Conservation (phyloP, 2,329 filamentous ascomycete genomes). For the Penicillium hesseltinei region DNA sequence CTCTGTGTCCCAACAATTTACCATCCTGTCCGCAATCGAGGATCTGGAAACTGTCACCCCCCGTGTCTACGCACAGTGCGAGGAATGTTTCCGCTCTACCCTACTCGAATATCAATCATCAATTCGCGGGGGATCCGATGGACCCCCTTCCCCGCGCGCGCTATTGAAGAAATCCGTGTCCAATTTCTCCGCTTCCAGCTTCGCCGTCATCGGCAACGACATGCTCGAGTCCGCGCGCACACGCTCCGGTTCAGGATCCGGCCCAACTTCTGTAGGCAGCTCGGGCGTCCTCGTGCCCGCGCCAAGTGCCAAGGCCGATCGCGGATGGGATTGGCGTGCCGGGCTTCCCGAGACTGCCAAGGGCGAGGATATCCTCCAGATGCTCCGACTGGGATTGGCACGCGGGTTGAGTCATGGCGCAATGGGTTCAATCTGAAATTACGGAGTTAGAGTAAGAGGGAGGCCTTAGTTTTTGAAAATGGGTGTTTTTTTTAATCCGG, state of each 20-base stretch:
- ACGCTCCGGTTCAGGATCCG: constrained; percentile 35
- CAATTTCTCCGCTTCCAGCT: constrained; percentile 56
- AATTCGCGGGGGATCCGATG: constrained; percentile 37
- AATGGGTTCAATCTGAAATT: constrained; percentile 1
- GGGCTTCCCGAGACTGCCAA: constrained; percentile 57
- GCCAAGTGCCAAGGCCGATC: constrained; percentile 36
- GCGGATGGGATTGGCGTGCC: constrained; percentile 72
- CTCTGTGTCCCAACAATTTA: constrained; percentile 69
- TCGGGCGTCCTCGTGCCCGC: constrained; percentile 50
- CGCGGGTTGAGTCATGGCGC: constrained; percentile 58
- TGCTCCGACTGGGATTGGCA: constrained; percentile 70
- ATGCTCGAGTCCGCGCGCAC: constrained; percentile 56
- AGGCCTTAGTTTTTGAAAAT: neutral
- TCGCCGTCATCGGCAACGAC: constrained; percentile 70
- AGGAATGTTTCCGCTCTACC: constrained; percentile 75
- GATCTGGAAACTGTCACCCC: constrained; percentile 73
- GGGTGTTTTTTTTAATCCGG: neutral
- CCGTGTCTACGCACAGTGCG: constrained; percentile 69
- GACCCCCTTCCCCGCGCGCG: constrained; percentile 58
- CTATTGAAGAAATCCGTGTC: constrained; percentile 64
- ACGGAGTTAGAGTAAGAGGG: neutral
- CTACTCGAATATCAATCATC: constrained; percentile 65
- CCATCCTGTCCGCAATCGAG: constrained; percentile 73
- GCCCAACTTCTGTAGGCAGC: constrained; percentile 50
- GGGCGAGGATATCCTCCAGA: constrained; percentile 68